phyloP scores from a whole-genome alignment of 139 green algal genomes.

The Pleodorina starrii region DNA sequence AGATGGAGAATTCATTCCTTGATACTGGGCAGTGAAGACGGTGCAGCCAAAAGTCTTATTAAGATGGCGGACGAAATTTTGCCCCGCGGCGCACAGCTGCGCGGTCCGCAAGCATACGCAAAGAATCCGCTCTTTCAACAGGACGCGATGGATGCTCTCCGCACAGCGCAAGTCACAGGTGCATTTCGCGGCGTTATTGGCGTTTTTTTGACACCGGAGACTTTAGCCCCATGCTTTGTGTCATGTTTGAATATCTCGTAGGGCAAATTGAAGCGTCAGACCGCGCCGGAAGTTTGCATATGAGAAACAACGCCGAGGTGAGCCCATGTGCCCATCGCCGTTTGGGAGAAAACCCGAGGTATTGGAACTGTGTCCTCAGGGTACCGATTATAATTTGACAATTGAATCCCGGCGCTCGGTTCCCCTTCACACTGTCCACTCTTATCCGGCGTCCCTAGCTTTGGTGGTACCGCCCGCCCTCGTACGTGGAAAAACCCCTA shows the following conservation, averaged over 20 bases:
- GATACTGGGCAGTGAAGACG: no score
- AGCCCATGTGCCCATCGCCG: no score
- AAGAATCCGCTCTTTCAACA: constrained; percentile 15
- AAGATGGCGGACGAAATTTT: background rate
- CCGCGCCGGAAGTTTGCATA: background rate
- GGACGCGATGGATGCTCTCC: background rate
- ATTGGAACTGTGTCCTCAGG: no score
- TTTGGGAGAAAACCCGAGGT: background rate
- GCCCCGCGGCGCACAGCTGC: background rate
- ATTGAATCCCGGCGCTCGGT: no score
- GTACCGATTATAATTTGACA: no score
- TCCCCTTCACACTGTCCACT: no score
- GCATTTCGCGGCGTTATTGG: no score
- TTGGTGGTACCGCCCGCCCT: no score
- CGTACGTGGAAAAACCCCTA: no score
- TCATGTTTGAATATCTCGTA: background rate
- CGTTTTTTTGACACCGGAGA: background rate
- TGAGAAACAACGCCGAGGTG: background rate
- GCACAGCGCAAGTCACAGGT: background rate
- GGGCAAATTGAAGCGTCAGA: background rate
- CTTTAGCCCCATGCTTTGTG: background rate
- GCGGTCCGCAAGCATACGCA: background rate
- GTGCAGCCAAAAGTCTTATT: no score
- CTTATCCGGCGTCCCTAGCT: no score
- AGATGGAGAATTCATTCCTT: no score